Conservation (phyloP, 2,329 filamentous ascomycete species). For the Monosporascus sp. region DNA sequence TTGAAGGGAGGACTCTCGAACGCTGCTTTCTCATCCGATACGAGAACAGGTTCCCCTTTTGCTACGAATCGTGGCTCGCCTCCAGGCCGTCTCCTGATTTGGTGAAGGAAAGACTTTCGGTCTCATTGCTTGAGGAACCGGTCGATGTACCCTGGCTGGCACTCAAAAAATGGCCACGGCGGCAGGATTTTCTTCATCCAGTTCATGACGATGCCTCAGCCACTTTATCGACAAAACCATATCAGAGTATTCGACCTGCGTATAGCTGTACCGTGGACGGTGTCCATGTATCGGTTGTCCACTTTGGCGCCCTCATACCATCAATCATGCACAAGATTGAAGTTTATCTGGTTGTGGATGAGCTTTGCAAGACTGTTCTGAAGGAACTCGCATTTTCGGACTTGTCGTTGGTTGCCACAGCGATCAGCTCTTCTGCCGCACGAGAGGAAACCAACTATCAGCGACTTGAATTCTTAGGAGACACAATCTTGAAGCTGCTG, state of each 20-base stretch:
- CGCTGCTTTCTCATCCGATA: constrained; percentile 38
- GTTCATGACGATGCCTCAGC: constrained; percentile 3
- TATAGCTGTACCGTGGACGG: constrained; percentile 45
- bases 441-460: constrained; percentile 67
- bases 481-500: constrained; percentile 74
- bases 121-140: constrained; percentile 33
- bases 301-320: constrained; percentile 62
- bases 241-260: constrained; percentile 40
- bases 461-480: constrained; percentile 80
- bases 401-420: constrained; percentile 55
- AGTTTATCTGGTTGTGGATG: constrained; percentile 55
- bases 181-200: constrained; percentile 55
- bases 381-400: constrained; percentile 48
- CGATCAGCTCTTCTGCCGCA: constrained; percentile 64
- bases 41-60: constrained; percentile 28
- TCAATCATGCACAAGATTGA: constrained; percentile 69
- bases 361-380: constrained; percentile 54
- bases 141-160: constrained; percentile 45
- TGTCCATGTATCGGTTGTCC: constrained; percentile 38
- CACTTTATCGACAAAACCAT: constrained; percentile 33
- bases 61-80: constrained; percentile 36
- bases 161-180: constrained; percentile 46
- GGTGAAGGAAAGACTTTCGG: constrained; percentile 32
- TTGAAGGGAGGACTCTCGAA: constrained; percentile 18
- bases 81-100: constrained; percentile 38